Percentiles rank a stretch among this genome's conserved stretches.
These are phyloP conservation scores for Amanita fuliginea DNA, from an alignment of 768 basidiomycete genomes.

Conservation along the genomic window DNA sequence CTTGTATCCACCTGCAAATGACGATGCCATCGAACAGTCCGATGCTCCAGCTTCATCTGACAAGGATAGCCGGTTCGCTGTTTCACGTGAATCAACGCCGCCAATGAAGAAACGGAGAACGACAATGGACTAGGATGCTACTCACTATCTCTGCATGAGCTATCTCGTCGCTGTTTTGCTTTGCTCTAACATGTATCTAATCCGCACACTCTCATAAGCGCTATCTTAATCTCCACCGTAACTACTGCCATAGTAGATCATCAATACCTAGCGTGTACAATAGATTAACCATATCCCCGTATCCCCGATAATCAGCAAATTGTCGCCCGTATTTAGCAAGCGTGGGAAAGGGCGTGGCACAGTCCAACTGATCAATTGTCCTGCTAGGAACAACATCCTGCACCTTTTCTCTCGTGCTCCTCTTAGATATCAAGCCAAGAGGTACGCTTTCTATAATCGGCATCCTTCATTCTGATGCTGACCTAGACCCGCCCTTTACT, in stretches of 20 bases:
- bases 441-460: neutral
- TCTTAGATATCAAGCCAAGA: constrained; percentile 3
- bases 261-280: neutral
- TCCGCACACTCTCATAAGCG: constrained; percentile 6
- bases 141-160: constrained; percentile 7
- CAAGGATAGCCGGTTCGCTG: constrained; percentile 4
- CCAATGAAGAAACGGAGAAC: constrained; percentile 43
- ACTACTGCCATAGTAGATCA: neutral
- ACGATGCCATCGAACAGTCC: constrained; percentile 15
- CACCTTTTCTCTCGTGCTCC: neutral
- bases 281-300: neutral
- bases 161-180: constrained; percentile 19
- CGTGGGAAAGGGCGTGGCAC: constrained; percentile 5
- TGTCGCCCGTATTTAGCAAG: neutral
- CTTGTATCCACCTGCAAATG: constrained; percentile 19
- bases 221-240: neutral
- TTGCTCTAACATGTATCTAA: constrained; percentile 12
- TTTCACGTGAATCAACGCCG: constrained; percentile 19
- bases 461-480: neutral
- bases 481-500: neutral
- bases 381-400: neutral
- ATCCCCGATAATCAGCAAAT: neutral
- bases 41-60: constrained; percentile 9
- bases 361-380: constrained; percentile 2
- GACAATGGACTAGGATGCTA: constrained; percentile 17